Evolutionary conservation across 140 eudicot species (phyloP).

Genomic region (Oenanthe javanica): DNA sequence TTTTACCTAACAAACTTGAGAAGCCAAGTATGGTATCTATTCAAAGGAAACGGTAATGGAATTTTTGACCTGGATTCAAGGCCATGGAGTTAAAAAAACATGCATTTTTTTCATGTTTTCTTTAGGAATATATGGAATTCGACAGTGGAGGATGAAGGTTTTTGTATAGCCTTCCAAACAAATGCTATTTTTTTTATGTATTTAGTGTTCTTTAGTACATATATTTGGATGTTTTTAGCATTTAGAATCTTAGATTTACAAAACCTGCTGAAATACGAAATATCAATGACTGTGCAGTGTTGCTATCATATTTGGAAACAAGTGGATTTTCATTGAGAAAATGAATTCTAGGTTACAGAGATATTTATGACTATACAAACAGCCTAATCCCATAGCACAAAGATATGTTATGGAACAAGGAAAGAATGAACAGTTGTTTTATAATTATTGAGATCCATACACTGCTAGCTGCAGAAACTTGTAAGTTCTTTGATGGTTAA

Average conservation of each 20-base stretch:
- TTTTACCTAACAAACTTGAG: too few species aligned
- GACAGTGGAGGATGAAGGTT: neutral
- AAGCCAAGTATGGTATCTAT: neutral
- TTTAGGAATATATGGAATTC: neutral
- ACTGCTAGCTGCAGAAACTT: conserved; percentile 18
- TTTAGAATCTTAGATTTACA: neutral
- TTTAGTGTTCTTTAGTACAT: neutral
- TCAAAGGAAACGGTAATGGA: neutral
- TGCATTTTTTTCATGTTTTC: neutral
- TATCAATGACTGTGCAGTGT: neutral
- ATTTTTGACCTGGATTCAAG: neutral
- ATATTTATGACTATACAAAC: neutral
- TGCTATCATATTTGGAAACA: neutral
- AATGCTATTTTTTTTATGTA: neutral
- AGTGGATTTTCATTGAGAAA: neutral
- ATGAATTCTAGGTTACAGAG: neutral
- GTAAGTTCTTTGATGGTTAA: conserved; percentile 24
- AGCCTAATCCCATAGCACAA: neutral
- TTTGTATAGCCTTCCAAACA: neutral
- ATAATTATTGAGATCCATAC: neutral
- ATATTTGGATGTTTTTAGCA: neutral
- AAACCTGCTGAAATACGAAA: neutral
- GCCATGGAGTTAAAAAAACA: neutral
- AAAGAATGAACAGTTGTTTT: neutral
- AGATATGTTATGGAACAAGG: neutral